These are phyloP conservation scores for Pyrenochaeta sp. DNA, from an alignment of 2,329 filamentous ascomycete genomes.

Conservation along the genomic window DNA sequence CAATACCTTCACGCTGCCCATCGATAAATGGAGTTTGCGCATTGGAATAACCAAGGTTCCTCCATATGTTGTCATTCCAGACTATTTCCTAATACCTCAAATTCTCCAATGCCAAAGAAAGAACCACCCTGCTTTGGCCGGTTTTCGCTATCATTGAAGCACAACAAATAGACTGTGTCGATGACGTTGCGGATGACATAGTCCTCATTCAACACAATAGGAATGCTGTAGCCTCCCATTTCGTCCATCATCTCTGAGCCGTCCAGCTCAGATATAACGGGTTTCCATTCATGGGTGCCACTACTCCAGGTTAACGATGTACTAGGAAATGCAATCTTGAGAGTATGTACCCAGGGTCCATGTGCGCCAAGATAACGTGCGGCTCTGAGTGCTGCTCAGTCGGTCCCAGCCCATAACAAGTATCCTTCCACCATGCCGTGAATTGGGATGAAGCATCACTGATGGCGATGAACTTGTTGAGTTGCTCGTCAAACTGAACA, in stretches of 20 bases:
- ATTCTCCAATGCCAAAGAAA: constrained; percentile 9
- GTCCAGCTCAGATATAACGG: background rate
- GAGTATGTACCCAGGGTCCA: background rate
- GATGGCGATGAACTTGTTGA: constrained; percentile 11
- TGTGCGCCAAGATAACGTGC: constrained; percentile 1
- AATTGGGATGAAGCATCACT: background rate
- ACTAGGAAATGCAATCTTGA: background rate
- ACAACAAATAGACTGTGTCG: constrained; percentile 4
- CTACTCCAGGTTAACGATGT: background rate
- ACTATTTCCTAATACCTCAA: background rate
- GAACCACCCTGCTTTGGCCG: background rate
- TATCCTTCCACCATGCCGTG: constrained; percentile 27
- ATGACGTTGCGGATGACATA: constrained; percentile 7
- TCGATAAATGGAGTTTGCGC: too few species aligned
- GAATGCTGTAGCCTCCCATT: too few species aligned
- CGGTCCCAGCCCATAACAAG: constrained; percentile 3
- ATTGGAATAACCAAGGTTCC: too few species aligned
- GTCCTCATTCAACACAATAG: constrained; percentile 6
- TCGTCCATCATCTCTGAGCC: background rate
- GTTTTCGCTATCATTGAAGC: constrained; percentile 9
- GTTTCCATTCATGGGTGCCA: background rate
- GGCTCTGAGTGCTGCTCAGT: background rate
- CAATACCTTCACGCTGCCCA: background rate
- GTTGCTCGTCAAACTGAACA: constrained; percentile 24
- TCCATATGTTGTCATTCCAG: too few species aligned